These are phyloP conservation scores for Podaxis sp. DNA, from an alignment of 768 basidiomycete genomes.

Conservation along the genomic window DNA sequence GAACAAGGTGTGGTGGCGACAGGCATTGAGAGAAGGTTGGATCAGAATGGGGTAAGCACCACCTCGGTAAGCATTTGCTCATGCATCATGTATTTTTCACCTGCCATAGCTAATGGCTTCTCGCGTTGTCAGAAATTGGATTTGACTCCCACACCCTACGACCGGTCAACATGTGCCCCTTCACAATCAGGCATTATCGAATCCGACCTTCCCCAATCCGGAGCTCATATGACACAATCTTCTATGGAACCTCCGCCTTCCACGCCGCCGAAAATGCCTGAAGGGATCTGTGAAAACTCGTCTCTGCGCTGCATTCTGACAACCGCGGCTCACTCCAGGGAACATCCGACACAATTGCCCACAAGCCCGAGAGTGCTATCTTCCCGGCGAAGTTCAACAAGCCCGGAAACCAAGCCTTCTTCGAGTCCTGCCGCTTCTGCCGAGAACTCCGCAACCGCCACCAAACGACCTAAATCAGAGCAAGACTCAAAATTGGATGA, in stretches of 20 bases:
- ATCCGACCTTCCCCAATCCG: background rate
- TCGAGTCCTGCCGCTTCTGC: background rate
- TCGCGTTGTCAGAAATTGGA: conserved; percentile 2
- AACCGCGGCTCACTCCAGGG: background rate
- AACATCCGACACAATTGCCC: background rate
- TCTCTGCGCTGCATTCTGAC: background rate
- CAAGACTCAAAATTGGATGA: background rate
- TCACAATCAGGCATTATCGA: conserved; percentile 2
- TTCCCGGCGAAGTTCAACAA: background rate
- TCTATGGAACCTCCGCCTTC: background rate
- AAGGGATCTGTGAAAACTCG: background rate
- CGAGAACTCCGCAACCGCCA: background rate
- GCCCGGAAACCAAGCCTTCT: background rate
- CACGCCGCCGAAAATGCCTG: background rate
- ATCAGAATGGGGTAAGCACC: background rate
- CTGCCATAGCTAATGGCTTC: conserved; percentile 1
- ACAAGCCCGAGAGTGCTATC: background rate
- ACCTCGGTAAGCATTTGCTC: background rate
- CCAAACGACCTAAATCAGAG: background rate
- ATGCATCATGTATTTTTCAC: background rate
- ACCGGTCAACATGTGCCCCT: background rate
- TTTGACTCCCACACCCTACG: conserved; percentile 10
- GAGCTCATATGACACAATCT: background rate
- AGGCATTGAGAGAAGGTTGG: background rate
- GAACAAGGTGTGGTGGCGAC: background rate